Base-by-base conservation (phyloP, 495 filamentous ascomycete species). In the Xylaria nigripes region DNA sequence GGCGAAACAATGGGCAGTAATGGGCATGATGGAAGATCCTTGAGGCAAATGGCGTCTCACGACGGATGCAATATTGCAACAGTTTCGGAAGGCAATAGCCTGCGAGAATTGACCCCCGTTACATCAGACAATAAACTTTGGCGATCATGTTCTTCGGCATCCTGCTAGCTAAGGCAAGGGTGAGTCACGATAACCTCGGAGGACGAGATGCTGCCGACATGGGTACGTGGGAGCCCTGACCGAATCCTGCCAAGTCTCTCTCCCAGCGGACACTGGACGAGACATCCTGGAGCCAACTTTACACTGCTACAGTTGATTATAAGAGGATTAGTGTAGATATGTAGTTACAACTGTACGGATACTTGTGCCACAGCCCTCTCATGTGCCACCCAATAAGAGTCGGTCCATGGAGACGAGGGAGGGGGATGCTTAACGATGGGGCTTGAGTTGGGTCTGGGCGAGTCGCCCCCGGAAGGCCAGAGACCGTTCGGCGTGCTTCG, bases 161-260 rank as follows among this genome's bases (percentile, higher is more conserved):
- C 36, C 13, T 23, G 9, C 16, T 22, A 9, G 34, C 10, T 19
- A 29, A 24, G 15, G 30, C 16, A 45, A 29, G 22, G 13, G 29
- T 42, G 22, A 40, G 51, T 54, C 40, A 43, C 49, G 40, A 51
- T 44, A 44, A 51, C 40, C 10, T 44, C 34, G 38, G 42, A 21
- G 38, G 38, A 44, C 24, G 49, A 32, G 16, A 10, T 36, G 13
- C n/a, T 48, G 16, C 30, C 13, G 3, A 34, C 9, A 16, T 48
- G 8, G 16, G 5, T 32, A 19, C 8, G 25, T 48, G 24, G 47
- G 16, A 48, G 27, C 27, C 27, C 13, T 36, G 32, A 12, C 3
- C 2, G 32, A n/a, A 12, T 36, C 32, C 32, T 36, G 32, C 13
- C 32, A n/a, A 15, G 8, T 12, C 13, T 10, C 5, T 34, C 12